Conservation (phyloP, 768 basidiomycete genomes). For the Leccinum longicurvipes region DNA sequence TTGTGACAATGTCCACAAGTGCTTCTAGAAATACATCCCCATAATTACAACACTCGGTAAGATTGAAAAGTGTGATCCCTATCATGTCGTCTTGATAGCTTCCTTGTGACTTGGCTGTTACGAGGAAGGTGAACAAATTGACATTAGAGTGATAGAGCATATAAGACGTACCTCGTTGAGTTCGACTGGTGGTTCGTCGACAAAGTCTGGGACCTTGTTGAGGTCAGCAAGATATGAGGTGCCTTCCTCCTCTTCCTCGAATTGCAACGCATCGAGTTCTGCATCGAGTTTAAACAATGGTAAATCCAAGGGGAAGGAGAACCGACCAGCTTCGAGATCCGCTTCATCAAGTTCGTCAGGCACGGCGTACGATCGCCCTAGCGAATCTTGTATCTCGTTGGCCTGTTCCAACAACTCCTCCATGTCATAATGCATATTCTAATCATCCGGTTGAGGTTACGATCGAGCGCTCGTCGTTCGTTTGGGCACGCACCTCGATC, state of each 20-base stretch:
- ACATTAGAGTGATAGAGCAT: neutral
- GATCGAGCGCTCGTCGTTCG: neutral
- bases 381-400: constrained; percentile 94
- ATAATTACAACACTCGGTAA: constrained; percentile 3
- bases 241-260: constrained; percentile 91
- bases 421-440: constrained; percentile 98
- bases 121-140: neutral
- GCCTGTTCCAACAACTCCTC: constrained; percentile 95
- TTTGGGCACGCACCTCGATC: constrained; percentile 72
- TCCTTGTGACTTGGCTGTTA: constrained; percentile 46
- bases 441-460: constrained; percentile 7
- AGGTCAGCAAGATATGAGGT: constrained; percentile 85
- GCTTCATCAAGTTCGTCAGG: constrained; percentile 98
- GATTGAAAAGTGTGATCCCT: neutral
- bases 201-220: constrained; percentile 86
- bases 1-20: neutral
- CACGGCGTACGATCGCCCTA: constrained; percentile 91
- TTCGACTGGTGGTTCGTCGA: constrained; percentile 84
- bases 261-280: constrained; percentile 93
- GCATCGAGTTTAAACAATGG: constrained; percentile 6
- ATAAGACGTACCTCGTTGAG: constrained; percentile 48
- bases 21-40: constrained; percentile 15
- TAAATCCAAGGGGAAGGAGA: neutral
- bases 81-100: constrained; percentile 53
- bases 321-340: constrained; percentile 89